These are phyloP conservation scores for Carex myosuroides DNA, from an alignment of 176 grass and related monocot genomes.

Conservation along the genomic window DNA sequence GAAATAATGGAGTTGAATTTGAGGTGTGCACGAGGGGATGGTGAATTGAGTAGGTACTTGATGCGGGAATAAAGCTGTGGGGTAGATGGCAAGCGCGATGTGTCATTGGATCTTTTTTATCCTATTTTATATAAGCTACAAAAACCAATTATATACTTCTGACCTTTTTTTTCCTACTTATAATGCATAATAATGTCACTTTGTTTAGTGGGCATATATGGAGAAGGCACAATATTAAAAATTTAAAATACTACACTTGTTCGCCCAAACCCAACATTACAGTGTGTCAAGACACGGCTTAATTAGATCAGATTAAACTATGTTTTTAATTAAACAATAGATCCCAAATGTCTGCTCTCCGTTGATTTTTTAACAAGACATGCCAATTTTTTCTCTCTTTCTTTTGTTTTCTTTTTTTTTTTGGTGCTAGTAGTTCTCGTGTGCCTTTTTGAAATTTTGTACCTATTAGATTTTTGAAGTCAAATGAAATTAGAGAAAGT, in stretches of 20 bases:
- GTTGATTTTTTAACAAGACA: background rate
- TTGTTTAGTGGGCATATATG: background rate
- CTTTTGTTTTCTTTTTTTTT: background rate
- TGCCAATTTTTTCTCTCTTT: background rate
- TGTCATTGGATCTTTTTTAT: background rate
- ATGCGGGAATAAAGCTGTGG: conserved; percentile 17
- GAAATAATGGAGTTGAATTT: background rate
- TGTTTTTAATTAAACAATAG: background rate
- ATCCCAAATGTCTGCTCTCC: background rate
- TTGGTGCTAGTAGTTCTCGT: background rate
- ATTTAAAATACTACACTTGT: background rate
- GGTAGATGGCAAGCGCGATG: background rate
- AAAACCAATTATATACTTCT: background rate
- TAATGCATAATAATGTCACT: background rate
- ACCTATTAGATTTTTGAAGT: background rate
- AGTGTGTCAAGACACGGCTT: background rate
- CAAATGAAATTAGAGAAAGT: background rate
- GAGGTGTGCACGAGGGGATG: background rate
- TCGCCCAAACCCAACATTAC: background rate
- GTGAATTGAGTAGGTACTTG: background rate
- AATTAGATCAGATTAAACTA: background rate
- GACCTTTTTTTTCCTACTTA: background rate
- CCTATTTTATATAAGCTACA: background rate
- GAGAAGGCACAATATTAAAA: background rate
- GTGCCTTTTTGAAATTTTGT: background rate